Base-by-base conservation (phyloP, 306 rosid species). In the Cucumis cinereus region DNA sequence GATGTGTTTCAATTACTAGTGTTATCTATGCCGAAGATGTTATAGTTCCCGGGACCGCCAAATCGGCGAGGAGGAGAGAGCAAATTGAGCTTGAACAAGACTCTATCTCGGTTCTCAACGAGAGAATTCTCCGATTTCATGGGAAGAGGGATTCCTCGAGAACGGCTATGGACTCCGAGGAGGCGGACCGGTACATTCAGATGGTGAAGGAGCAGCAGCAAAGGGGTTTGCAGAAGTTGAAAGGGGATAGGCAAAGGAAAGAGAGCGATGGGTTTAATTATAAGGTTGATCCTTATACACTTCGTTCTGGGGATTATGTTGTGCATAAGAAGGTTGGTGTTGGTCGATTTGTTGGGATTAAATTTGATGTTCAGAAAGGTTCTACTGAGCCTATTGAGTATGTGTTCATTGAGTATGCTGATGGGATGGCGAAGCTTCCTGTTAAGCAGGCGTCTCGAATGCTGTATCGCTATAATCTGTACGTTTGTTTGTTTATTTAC, bases 341-440 rank as follows among this genome's bases (percentile, higher is more conserved):
- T 82, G 98, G 97, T 9, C 88, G 88, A 56, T 94, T 94, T 77
- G 96, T 94, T n/a, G 88, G 93, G 16, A 90, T 94, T 70, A 87
- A 86, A 75, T 79, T 90, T n/a, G 97, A 92, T 78, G 83, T 81
- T 77, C 77, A 90, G 5, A 87, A 84, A 84, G 86, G 82, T 74
- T 88, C 93, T 53, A 26, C 81, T 0, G 80, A 82, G 53, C 54
- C 83, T 26, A 77, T 78, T 26, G 98, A 93, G 87, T 91, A 90
- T 84, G 98, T 87, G 75, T 94, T 90, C 85, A 87, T 91, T 9
- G 97, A 91, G 87, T 94, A 90, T 77, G 91, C 95, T 15, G 98
- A 94, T 82, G 97, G 93, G 33, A 91, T 94, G 98, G 98, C 97
- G 0, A 94, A 94, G 83, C 93, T 94, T 40, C 97, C 97, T 77